Evolutionary conservation across 2,329 filamentous ascomycete species (phyloP).

Genomic region (Calonectria hongkongensis): DNA sequence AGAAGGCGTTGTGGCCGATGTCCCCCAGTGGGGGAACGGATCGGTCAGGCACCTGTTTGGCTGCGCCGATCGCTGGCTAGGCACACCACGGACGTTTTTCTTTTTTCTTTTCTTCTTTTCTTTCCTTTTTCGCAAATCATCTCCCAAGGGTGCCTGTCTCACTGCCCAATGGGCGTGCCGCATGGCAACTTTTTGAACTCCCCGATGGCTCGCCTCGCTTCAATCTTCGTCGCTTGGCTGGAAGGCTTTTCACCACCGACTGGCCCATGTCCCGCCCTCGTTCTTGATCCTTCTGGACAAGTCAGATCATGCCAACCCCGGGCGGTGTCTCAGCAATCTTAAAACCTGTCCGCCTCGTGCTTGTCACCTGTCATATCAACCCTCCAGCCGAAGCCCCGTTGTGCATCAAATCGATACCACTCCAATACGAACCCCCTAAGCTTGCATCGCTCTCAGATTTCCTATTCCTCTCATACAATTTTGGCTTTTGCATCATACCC

Average conservation of each 20-base stretch:
- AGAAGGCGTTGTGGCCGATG: slow-evolving; percentile 17
- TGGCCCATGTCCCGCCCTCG: neutral
- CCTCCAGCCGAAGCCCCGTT: slow-evolving; percentile 18
- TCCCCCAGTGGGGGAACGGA: slow-evolving; percentile 15
- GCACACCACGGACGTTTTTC: slow-evolving; percentile 2
- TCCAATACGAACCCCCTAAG: slow-evolving; percentile 12
- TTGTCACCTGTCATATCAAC: slow-evolving; percentile 33
- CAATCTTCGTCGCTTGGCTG: neutral
- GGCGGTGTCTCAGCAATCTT: slow-evolving; percentile 25
- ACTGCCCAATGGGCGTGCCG: neutral
- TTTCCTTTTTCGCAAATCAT: slow-evolving; percentile 13
- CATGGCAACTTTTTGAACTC: neutral
- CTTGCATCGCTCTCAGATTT: slow-evolving; percentile 16
- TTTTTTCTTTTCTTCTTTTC: neutral
- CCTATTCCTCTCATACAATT: slow-evolving; percentile 13
- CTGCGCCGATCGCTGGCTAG: neutral
- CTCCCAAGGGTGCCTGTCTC: neutral
- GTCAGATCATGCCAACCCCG: slow-evolving; percentile 23
- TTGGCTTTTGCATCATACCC: slow-evolving; percentile 5
- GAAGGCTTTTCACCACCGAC: neutral
- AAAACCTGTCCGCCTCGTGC: slow-evolving; percentile 22
- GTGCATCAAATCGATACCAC: slow-evolving; percentile 15
- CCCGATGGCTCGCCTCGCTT: slow-evolving; percentile 8
- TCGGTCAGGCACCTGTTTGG: slow-evolving; percentile 10
- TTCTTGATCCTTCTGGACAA: slow-evolving; percentile 10